Percentiles rank a stretch among this genome's conserved stretches.
phyloP scores from a whole-genome alignment of 192 early-diverging fungal genomes.

The Mortierella claussenii region DNA sequence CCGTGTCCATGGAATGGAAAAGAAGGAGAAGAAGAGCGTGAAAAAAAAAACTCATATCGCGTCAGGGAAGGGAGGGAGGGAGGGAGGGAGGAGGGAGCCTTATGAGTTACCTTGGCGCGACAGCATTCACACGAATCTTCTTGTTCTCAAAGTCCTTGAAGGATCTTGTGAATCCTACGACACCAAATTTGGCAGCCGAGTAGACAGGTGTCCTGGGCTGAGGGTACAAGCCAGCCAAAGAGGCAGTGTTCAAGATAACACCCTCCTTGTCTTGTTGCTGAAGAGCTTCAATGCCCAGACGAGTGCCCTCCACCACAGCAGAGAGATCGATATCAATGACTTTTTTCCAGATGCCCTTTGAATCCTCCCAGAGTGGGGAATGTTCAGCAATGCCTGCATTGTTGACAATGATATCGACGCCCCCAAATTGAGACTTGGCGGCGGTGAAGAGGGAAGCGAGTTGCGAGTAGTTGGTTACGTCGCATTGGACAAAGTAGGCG shows the following conservation, averaged over 20 bases:
- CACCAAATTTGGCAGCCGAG: slow-evolving; percentile 79
- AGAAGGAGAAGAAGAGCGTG: no score
- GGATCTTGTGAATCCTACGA: slow-evolving; percentile 71
- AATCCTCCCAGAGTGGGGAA: slow-evolving; percentile 54
- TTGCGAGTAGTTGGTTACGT: slow-evolving; percentile 57
- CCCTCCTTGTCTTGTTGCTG: slow-evolving; percentile 60
- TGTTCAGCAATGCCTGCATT: slow-evolving; percentile 70
- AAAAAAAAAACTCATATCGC: no score
- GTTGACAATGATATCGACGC: slow-evolving; percentile 69
- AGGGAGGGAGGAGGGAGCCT: background rate
- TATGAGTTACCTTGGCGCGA: slow-evolving; percentile 60
- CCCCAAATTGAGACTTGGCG: slow-evolving; percentile 64
- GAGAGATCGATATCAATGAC: slow-evolving; percentile 81
- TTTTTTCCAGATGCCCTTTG: slow-evolving; percentile 56
- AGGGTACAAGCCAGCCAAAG: slow-evolving; percentile 73
- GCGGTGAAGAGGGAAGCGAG: slow-evolving; percentile 48
- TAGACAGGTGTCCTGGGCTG: slow-evolving; percentile 73
- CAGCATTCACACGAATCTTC: slow-evolving; percentile 70
- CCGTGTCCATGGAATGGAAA: no score
- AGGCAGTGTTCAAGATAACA: slow-evolving; percentile 82
- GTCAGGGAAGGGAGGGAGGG: background rate
- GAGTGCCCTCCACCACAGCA: slow-evolving; percentile 81
- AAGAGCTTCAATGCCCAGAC: slow-evolving; percentile 72
- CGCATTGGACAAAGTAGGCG: slow-evolving; percentile 63
- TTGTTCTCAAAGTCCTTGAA: slow-evolving; percentile 49